Percentiles rank a stretch among this genome's conserved stretches.
phyloP scores from a whole-genome alignment of 2,329 filamentous ascomycete genomes.

The Penicillium sp. region DNA sequence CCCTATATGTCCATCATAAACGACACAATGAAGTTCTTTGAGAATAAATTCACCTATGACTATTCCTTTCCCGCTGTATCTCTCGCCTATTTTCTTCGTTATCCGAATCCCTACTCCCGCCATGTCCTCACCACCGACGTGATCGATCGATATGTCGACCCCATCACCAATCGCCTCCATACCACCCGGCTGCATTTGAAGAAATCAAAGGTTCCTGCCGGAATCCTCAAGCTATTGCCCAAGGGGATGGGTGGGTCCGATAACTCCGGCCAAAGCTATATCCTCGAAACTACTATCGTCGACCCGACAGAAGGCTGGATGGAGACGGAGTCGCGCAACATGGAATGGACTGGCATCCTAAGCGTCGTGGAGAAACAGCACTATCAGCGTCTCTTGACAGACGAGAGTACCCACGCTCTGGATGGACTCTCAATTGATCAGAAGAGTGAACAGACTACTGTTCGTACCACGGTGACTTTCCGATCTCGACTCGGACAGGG shows the following conservation, averaged over 20 bases:
- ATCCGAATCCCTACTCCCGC: constrained; percentile 68
- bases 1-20: constrained; percentile 18
- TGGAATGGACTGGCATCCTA: constrained; percentile 69
- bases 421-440: constrained; percentile 42
- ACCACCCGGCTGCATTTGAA: constrained; percentile 67
- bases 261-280: constrained; percentile 64
- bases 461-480: constrained; percentile 65
- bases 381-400: constrained; percentile 53
- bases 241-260: constrained; percentile 62
- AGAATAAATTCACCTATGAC: constrained; percentile 63
- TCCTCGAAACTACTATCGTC: constrained; percentile 66
- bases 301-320: constrained; percentile 68
- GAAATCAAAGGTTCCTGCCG: constrained; percentile 64
- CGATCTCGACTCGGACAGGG: constrained; percentile 64
- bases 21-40: constrained; percentile 57
- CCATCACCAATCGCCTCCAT: constrained; percentile 62
- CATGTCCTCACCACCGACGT: constrained; percentile 70
- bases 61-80: constrained; percentile 69
- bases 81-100: constrained; percentile 70
- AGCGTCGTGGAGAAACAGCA: constrained; percentile 65
- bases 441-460: constrained; percentile 56
- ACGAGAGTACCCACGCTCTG: constrained; percentile 24
- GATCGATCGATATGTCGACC: constrained; percentile 66
- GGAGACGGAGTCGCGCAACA: constrained; percentile 66
- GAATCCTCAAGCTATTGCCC: constrained; percentile 65